Percentiles rank a stretch among this genome's conserved stretches.
phyloP scores from a whole-genome alignment of 768 basidiomycete species.

The Tylopilus subfusipes region DNA sequence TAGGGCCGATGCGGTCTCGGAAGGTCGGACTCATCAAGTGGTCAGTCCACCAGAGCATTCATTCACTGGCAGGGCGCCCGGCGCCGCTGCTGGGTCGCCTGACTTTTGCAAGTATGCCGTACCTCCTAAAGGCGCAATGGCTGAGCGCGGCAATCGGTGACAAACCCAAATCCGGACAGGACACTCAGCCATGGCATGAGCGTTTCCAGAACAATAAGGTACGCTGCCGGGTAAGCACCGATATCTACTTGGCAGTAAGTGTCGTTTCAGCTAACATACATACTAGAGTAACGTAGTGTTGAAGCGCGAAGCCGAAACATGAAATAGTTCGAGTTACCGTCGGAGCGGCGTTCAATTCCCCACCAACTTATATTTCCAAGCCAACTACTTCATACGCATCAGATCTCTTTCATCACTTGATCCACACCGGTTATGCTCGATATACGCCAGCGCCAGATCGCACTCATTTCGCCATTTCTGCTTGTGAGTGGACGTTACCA shows the following conservation, averaged over 20 bases:
- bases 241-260: neutral
- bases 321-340: neutral
- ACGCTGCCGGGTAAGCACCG: neutral
- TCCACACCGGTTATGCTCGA: neutral
- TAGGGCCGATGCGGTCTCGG: too few relatives aligned
- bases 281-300: neutral
- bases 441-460: neutral
- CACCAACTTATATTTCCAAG: neutral
- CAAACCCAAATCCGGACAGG: too few relatives aligned
- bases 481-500: too few relatives aligned
- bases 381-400: neutral
- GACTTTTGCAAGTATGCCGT: too few relatives aligned
- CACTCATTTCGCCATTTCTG: neutral
- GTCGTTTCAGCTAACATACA: neutral
- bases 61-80: too few relatives aligned
- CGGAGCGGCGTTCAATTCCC: neutral
- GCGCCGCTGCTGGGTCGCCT: too few relatives aligned
- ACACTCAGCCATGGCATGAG: too few relatives aligned
- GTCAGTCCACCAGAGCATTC: neutral
- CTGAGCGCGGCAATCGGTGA: too few relatives aligned
- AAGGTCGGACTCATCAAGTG: neutral
- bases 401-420: neutral
- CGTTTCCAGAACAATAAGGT: too few relatives aligned
- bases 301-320: neutral
- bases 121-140: too few relatives aligned